Evolutionary conservation across 805 yeast species (phyloP), one percentile per base, ranked within the genome.

Genomic region (Groenewaldozyma tartarivorans): DNA sequence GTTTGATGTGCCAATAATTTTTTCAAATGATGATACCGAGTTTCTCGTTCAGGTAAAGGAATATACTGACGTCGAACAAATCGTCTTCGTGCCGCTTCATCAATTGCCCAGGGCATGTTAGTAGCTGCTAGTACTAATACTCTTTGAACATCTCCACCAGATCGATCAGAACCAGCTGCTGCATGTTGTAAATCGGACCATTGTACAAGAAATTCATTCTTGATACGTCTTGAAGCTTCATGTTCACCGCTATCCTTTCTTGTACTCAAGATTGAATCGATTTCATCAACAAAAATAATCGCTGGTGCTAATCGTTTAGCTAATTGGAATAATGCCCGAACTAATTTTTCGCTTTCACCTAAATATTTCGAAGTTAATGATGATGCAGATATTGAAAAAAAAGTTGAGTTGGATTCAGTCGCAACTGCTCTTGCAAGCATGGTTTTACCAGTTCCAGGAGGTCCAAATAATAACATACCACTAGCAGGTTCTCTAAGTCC

Each of bases 361-460:
- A 88, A 66, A 44, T 45, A 77, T 52, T 77, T 77, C 15, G 96
- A 86, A 2, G 95, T 82, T 47, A 90, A 68, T 4, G 94, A 81
- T 1, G 95, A 84, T 2, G 96, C 94, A 49, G 90, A 80, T 24
- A 90, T 87, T 19, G 92, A 77, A 60, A 90, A 90, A 56, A 90
- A 90, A 0, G 96, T 88, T 0, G 95, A 85, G 45, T 81, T 79
- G 5, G 95, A 81, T 64, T 92, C 97, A 2, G 94, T 84, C 2
- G 96, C 97, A 2, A 92, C 96, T 0, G 97, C 95, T 48, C 95
- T 70, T 0, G 96, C 96, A 50, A 90, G 71, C 97, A 90, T 88
- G 1, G 96, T 88, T 56, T 92, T 90, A 42, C 97, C 97, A 0
- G 97, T 90, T n/a, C 98, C 98, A 0, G 97, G 96, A 2, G 98